Evolutionary conservation across 331 rosid species (phyloP).

Genomic region (Phaseolus coccineus): DNA sequence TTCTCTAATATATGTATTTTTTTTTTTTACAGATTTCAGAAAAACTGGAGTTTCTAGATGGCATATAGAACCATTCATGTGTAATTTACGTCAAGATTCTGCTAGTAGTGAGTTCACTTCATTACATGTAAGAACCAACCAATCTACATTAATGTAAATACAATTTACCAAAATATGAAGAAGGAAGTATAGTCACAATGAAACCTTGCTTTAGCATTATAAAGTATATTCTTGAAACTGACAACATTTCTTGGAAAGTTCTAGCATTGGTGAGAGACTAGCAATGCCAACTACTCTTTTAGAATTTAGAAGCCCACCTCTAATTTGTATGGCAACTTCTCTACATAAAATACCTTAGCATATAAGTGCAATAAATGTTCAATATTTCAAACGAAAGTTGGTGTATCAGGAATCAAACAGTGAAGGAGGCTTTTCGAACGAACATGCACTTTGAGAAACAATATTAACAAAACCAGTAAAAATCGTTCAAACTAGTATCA

Average conservation of each 20-base stretch:
- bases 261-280: background rate
- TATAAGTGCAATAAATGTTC: background rate
- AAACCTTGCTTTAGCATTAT: background rate
- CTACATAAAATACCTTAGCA: background rate
- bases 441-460: background rate
- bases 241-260: background rate
- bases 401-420: background rate
- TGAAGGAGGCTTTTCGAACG: background rate
- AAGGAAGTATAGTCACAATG: background rate
- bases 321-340: background rate
- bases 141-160: background rate
- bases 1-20: background rate
- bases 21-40: background rate
- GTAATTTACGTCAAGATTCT: background rate
- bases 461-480: background rate
- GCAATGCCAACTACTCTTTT: background rate
- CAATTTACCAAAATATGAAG: background rate
- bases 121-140: background rate
- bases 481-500: background rate
- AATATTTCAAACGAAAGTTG: too few species aligned
- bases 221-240: background rate
- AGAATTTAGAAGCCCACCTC: background rate
- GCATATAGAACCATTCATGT: too few species aligned
- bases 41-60: rapidly evolving
- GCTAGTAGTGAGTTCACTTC: background rate